A percentile compares a stretch with the other conserved stretches of the same genome.
phyloP scores from a whole-genome alignment of 176 grass and related monocot genomes.

The Bonia amplexicaulis region DNA sequence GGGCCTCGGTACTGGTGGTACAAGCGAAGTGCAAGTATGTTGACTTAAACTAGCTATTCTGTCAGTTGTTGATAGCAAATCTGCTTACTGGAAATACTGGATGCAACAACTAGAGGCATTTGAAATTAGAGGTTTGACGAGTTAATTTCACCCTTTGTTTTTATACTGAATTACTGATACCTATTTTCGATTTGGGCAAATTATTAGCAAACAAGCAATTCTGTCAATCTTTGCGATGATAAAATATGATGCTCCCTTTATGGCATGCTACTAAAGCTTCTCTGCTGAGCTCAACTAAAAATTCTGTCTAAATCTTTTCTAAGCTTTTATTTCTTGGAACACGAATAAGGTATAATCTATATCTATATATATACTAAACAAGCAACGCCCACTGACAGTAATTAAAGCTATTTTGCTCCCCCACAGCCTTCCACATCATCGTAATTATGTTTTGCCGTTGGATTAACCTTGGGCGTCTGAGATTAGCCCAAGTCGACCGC shows the following conservation, averaged over 20 bases:
- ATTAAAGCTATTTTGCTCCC: too few relatives aligned
- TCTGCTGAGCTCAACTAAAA: neutral
- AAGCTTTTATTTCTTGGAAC: neutral
- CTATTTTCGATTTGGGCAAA: neutral
- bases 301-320: neutral
- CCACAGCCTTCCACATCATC: too few relatives aligned
- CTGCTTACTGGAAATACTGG: slow-evolving; percentile 15
- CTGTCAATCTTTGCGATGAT: neutral
- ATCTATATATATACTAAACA: too few relatives aligned
- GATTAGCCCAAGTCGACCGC: too few relatives aligned
- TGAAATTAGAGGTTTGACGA: neutral
- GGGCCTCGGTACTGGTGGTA: neutral
- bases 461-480: too few relatives aligned
- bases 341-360: neutral
- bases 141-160: neutral
- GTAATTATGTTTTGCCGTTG: too few relatives aligned
- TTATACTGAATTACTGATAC: neutral
- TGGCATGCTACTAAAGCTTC: neutral
- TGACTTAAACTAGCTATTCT: slow-evolving; percentile 17
- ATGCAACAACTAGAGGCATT: neutral
- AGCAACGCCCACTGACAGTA: too few relatives aligned
- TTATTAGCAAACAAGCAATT: neutral
- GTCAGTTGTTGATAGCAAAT: slow-evolving; percentile 27
- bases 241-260: neutral
- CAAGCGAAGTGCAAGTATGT: slow-evolving; percentile 8